Conservation (phyloP, 2,329 filamentous ascomycete genomes). For the Karstenula rhodostoma region DNA sequence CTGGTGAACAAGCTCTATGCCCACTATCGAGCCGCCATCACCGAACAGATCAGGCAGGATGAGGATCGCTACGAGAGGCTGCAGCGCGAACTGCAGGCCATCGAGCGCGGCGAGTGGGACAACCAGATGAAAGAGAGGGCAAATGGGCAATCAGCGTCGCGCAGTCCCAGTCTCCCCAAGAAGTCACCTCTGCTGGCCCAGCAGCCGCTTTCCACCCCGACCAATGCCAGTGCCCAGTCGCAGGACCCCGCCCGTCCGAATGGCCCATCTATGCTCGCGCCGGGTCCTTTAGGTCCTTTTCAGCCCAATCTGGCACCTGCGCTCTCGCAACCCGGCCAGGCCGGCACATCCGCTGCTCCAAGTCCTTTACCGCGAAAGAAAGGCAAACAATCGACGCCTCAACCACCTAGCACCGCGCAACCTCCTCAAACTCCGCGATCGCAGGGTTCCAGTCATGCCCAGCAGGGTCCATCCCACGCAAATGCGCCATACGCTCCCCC, state of each 20-base stretch:
- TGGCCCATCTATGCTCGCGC: constrained; percentile 16
- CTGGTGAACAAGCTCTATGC: constrained; percentile 78
- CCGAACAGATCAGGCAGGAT: constrained; percentile 76
- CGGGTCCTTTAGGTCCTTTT: constrained; percentile 16
- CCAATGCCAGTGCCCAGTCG: constrained; percentile 17
- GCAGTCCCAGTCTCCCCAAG: constrained; percentile 33
- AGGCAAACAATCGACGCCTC: constrained; percentile 28
- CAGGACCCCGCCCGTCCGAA: constrained; percentile 22
- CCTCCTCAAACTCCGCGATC: constrained; percentile 23
- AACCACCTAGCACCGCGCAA: constrained; percentile 21
- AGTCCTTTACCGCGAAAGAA: constrained; percentile 41
- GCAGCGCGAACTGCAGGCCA: constrained; percentile 71
- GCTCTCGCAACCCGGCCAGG: constrained; percentile 25
- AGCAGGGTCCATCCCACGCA: constrained; percentile 35
- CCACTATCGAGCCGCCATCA: constrained; percentile 73
- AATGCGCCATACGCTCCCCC: constrained; percentile 26
- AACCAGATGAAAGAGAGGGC: constrained; percentile 46
- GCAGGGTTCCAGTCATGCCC: constrained; percentile 25
- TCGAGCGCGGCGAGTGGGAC: constrained; percentile 69
- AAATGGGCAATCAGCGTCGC: constrained; percentile 31
- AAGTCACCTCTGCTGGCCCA: constrained; percentile 37
- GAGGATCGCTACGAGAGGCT: constrained; percentile 72
- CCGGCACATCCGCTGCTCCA: constrained; percentile 32
- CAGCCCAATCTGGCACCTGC: constrained; percentile 19
- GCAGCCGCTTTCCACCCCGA: constrained; percentile 23